Evolutionary conservation across 2,329 filamentous ascomycete species (phyloP).

Genomic region (Aschersonia sp.): DNA sequence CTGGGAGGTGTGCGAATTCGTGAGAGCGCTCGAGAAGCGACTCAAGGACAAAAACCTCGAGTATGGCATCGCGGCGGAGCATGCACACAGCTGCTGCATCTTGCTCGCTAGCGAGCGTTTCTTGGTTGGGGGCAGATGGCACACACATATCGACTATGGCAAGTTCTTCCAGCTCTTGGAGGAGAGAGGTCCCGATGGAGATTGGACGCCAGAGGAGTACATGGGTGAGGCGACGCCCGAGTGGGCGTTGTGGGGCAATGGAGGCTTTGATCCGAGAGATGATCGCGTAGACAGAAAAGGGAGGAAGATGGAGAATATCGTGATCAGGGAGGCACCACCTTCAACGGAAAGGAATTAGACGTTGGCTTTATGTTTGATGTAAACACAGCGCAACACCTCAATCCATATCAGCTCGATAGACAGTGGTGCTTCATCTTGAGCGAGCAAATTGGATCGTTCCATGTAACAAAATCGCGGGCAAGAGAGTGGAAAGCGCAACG

Average conservation of each 20-base stretch:
- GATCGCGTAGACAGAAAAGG: constrained; percentile 80
- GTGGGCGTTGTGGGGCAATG: constrained; percentile 90
- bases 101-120: constrained; percentile 76
- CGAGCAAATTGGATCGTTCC: no score
- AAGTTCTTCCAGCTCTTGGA: constrained; percentile 78
- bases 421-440: no score
- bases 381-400: no score
- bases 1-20: constrained; percentile 75
- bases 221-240: constrained; percentile 73
- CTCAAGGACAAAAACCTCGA: constrained; percentile 55
- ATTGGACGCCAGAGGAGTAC: constrained; percentile 83
- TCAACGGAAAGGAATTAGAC: no score
- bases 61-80: constrained; percentile 90
- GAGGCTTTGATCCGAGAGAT: constrained; percentile 86
- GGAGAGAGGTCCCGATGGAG: constrained; percentile 44
- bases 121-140: constrained; percentile 64
- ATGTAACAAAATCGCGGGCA: not conserved
- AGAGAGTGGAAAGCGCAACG: constrained; percentile 1
- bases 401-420: no score
- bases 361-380: no score
- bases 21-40: constrained; percentile 56
- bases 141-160: constrained; percentile 82
- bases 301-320: constrained; percentile 38
- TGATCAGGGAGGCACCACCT: constrained; percentile 16
- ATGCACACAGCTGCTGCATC: constrained; percentile 88